A percentile compares a stretch with the other conserved stretches of the same genome.
Conservation (phyloP, 129 eudicot species). For the Glebionis coronaria region DNA sequence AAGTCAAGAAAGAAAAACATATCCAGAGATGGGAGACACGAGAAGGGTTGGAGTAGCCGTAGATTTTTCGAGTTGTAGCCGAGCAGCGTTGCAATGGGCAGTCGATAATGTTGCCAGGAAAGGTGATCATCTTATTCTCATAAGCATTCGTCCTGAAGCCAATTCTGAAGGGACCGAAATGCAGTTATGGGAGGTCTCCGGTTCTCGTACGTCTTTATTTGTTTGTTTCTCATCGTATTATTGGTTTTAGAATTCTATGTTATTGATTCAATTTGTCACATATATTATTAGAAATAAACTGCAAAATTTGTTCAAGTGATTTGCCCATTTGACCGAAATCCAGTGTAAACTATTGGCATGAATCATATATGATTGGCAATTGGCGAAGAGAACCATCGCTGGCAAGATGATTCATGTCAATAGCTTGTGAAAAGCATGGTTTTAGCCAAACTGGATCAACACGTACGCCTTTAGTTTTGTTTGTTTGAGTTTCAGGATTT, state of each 20-base stretch:
- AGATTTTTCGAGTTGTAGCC: constrained; percentile 80
- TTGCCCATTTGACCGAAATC: too few species aligned
- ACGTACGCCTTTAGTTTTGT: too few species aligned
- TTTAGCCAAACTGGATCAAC: too few species aligned
- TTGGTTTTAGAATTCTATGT: not conserved
- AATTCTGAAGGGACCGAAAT: constrained; percentile 51
- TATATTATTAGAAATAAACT: not conserved
- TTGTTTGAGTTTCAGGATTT: too few species aligned
- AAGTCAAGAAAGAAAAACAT: not conserved
- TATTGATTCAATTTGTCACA: not conserved
- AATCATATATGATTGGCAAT: too few species aligned
- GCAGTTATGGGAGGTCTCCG: constrained; percentile 86
- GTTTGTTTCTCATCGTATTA: not conserved
- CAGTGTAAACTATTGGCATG: too few species aligned
- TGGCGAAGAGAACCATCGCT: too few species aligned
- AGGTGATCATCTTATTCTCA: constrained; percentile 74
- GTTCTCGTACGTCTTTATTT: constrained; percentile 62
- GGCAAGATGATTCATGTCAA: too few species aligned
- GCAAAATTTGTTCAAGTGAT: not conserved
- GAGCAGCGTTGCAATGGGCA: constrained; percentile 61
- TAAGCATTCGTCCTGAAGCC: constrained; percentile 53
- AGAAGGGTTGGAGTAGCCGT: constrained; percentile 77
- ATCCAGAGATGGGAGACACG: constrained; percentile 35
- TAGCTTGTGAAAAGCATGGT: too few species aligned
- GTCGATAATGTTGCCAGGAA: constrained; percentile 47